phyloP scores from a whole-genome alignment of 305 asterid genomes.

The Fraxinus sp. region DNA sequence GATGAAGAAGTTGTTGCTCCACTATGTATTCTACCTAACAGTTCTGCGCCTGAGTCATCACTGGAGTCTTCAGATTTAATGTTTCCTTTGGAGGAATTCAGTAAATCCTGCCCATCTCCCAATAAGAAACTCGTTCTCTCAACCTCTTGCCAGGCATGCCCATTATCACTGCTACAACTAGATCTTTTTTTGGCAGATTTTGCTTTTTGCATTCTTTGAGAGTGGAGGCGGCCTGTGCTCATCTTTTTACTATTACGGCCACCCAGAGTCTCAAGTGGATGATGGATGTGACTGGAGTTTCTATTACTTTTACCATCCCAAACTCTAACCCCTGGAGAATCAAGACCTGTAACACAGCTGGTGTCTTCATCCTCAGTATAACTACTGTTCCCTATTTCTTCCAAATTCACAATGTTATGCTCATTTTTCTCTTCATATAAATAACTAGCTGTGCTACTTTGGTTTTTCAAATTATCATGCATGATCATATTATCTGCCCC shows the following conservation, averaged over 20 bases:
- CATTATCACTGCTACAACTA: constrained; percentile 50
- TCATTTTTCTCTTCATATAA: constrained; percentile 49
- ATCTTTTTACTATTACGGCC: constrained; percentile 52
- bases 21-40: constrained; percentile 52
- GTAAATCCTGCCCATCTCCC: constrained; percentile 76
- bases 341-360: constrained; percentile 69
- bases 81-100: constrained; percentile 46
- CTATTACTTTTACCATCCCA: constrained; percentile 89
- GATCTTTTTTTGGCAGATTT: constrained; percentile 68
- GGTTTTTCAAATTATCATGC: constrained; percentile 28
- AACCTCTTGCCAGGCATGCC: constrained; percentile 80
- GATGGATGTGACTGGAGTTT: constrained; percentile 76
- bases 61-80: constrained; percentile 55
- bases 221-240: constrained; percentile 43
- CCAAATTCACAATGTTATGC: constrained; percentile 38
- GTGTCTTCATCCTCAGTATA: constrained; percentile 76
- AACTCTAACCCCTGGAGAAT: constrained; percentile 81
- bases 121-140: constrained; percentile 67
- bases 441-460: constrained; percentile 23
- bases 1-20: constrained; percentile 78
- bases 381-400: constrained; percentile 74
- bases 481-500: constrained; percentile 19
- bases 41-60: constrained; percentile 80
- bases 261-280: constrained; percentile 80
- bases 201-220: constrained; percentile 47